Conservation (phyloP, 2,329 filamentous ascomycete species). For the Pseudogymnoascus sp. region DNA sequence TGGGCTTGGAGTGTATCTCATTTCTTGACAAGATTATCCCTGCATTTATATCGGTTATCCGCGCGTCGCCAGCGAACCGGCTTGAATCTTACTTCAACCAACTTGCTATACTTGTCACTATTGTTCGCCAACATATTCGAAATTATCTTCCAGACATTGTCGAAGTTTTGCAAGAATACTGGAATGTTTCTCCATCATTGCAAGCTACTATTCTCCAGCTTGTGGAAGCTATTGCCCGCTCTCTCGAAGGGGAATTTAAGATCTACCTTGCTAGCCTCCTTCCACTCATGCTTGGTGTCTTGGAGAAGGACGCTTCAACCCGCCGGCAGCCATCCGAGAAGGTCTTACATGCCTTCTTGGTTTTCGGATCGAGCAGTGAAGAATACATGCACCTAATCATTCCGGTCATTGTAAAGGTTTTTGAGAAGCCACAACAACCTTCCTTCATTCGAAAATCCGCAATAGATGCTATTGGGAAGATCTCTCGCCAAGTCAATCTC, state of each 20-base stretch:
- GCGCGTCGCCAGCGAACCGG: conserved; percentile 66
- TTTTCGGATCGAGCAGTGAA: conserved; percentile 91
- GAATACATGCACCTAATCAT: conserved; percentile 99
- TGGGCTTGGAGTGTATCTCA: conserved; percentile 90
- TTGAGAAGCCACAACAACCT: conserved; percentile 81
- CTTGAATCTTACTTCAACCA: conserved; percentile 98
- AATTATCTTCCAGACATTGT: conserved; percentile 85
- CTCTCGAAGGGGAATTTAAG: conserved; percentile 96
- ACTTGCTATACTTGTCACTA: conserved; percentile 82
- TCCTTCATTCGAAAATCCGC: conserved; percentile 73
- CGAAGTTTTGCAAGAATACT: conserved; percentile 79
- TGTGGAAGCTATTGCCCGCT: conserved; percentile 88
- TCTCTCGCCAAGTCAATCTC: conserved; percentile 93
- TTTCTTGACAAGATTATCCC: conserved; percentile 93
- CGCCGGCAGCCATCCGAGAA: conserved; percentile 79
- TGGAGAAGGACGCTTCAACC: conserved; percentile 74
- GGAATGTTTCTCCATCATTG: conserved; percentile 70
- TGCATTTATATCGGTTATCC: conserved; percentile 84
- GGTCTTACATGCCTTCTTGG: conserved; percentile 88
- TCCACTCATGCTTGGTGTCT: conserved; percentile 86
- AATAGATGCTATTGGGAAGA: conserved; percentile 89
- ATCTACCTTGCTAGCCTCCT: conserved; percentile 84
- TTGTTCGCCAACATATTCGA: conserved; percentile 92
- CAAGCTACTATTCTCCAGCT: conserved; percentile 88
- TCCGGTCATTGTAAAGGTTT: conserved; percentile 87